Base-by-base conservation (phyloP, 1,284 basidiomycete species). In the Taiwanofungus camphoratus region DNA sequence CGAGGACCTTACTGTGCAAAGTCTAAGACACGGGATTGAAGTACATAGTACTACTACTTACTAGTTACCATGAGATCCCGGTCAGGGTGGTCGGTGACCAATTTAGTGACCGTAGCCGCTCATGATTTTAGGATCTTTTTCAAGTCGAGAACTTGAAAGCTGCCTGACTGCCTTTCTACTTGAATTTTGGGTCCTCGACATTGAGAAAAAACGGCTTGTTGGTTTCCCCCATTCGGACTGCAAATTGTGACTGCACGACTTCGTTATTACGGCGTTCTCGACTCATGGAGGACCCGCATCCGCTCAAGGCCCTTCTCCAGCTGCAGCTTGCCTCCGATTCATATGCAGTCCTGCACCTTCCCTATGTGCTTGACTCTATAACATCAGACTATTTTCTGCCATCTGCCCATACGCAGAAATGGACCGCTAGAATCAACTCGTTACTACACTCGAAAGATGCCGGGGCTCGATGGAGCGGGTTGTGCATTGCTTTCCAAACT, bases 371-470 rank as follows among this genome's bases (percentile, higher is more conserved):
- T 12, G 64, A 71, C 11, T 60, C 69, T 9, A 65, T 90, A 19
- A 72, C 67, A 2, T 50, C 68, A 1, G 65, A 77, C 34, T 67
- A 60, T 47, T 71, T 90, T 34, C 42, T 56, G 6, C 73, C 82
- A 0, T 87, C 84, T 3, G 52, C 77, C 4, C 79, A 87, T 57
- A 66, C 78, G 6, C 64, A 76, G 44, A 88, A 87, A 72, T 90
- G 86, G 86, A 69, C 71, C 5, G 68, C 72, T 15, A 74, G 87
- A 42, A 66, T 88, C 45, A 79, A 75, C 52, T 79, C 85, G 3
- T 66, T 90, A 33, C 67, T 90, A 35, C 80, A 83, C 52, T 80
- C 87, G 11, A 87, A 82, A 61, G 77, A 86, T 49, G 59, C 79
- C 9, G 78, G 75, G 35, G 77, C 74, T 45, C 75, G 82, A 47